Conservation (phyloP, 2,329 filamentous ascomycete species). For the Xylariaceae sp. region DNA sequence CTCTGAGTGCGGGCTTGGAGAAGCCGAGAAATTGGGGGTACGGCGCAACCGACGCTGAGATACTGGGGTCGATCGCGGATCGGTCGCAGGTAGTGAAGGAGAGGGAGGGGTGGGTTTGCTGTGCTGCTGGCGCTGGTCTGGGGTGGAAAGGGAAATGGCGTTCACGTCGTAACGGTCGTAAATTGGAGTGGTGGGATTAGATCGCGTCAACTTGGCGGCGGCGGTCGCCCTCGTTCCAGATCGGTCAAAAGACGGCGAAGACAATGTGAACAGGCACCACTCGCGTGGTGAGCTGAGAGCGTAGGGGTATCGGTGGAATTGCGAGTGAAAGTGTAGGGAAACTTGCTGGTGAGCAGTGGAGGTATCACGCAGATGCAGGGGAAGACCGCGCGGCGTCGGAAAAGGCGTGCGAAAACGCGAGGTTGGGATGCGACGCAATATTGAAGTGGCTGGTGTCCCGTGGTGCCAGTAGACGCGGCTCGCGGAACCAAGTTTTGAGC, state of each 20-base stretch:
- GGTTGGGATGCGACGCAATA: neutral
- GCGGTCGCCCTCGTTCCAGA: slow-evolving; percentile 25
- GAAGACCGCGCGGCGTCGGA: too few relatives aligned
- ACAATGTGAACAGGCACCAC: slow-evolving; percentile 43
- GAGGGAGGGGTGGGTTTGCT: slow-evolving; percentile 9
- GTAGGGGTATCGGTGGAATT: too few relatives aligned
- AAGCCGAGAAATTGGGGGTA: slow-evolving; percentile 42
- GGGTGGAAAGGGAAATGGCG: slow-evolving; percentile 33
- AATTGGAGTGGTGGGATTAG: slow-evolving; percentile 30
- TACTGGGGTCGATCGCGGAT: slow-evolving; percentile 34
- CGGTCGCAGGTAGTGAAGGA: slow-evolving; percentile 5
- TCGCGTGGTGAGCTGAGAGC: slow-evolving; percentile 27
- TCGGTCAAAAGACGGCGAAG: slow-evolving; percentile 28
- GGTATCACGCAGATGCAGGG: too few relatives aligned
- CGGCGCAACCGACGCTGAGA: slow-evolving; percentile 42
- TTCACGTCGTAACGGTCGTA: slow-evolving; percentile 49
- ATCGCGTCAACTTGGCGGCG: slow-evolving; percentile 40
- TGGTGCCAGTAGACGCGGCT: too few relatives aligned
- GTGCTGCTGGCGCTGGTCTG: slow-evolving; percentile 35
- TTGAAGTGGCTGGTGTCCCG: slow-evolving; percentile 1
- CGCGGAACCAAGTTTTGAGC: too few relatives aligned
- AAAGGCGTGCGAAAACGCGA: neutral
- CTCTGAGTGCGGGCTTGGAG: slow-evolving; percentile 31
- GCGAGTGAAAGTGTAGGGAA: neutral
- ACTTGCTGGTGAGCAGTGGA: neutral